A percentile compares a stretch with the other conserved stretches of the same genome.
Evolutionary conservation across 176 grass and related monocot genomes (phyloP).

Genomic region (Bothriochloa decipiens): DNA sequence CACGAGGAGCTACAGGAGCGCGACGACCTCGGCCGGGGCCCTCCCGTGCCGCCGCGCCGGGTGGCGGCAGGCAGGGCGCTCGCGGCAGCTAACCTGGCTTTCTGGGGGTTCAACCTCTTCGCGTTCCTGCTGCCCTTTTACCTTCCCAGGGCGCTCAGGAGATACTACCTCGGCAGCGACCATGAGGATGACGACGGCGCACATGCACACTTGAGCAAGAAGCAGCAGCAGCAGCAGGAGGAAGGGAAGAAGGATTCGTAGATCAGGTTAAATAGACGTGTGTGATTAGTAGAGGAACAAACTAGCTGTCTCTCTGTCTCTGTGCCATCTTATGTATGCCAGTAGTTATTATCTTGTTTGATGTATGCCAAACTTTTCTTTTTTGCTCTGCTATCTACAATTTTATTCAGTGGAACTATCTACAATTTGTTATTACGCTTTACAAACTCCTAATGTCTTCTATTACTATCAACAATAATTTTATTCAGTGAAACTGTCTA

Average conservation of each 20-base stretch:
- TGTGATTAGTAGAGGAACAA: not conserved
- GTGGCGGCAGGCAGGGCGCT: slow-evolving; percentile 54
- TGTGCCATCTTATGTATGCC: not conserved
- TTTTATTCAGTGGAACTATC: no score
- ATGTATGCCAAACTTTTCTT: not conserved
- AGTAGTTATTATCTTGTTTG: not conserved
- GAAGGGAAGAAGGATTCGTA: slow-evolving; percentile 40
- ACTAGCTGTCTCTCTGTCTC: not conserved
- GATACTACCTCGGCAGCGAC: slow-evolving; percentile 51
- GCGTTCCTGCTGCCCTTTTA: slow-evolving; percentile 79
- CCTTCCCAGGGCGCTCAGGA: slow-evolving; percentile 62
- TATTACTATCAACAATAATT: no score
- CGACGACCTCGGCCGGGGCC: slow-evolving; percentile 17
- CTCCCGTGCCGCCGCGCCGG: slow-evolving; percentile 35
- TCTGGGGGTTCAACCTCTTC: slow-evolving; percentile 75
- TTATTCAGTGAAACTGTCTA: no score
- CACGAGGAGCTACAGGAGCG: slow-evolving; percentile 55
- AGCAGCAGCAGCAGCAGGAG: not conserved
- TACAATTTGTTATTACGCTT: no score
- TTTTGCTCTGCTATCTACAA: not conserved
- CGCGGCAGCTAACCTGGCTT: slow-evolving; percentile 60
- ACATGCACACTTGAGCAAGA: not conserved
- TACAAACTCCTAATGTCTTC: no score
- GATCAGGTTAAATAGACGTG: not conserved
- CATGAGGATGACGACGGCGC: not conserved